Evolutionary conservation across 1,139 yeast species (phyloP).

Genomic region (Groenewaldozyma sp.): DNA sequence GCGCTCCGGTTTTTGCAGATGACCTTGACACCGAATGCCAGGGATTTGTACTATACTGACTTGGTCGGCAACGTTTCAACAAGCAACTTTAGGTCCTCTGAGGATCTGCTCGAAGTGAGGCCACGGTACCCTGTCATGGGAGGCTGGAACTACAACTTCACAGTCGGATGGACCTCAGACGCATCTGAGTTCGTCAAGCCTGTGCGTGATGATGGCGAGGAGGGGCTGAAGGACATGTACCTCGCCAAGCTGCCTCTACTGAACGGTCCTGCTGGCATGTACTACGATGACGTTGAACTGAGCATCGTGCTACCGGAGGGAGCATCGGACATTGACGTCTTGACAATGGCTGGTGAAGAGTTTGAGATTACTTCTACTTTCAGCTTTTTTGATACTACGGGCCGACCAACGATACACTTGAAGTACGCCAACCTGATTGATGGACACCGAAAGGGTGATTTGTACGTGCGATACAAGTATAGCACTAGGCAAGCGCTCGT

Average conservation of each 20-base stretch:
- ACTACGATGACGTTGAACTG: constrained; percentile 52
- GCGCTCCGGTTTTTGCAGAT: constrained; percentile 37
- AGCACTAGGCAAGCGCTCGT: constrained; percentile 42
- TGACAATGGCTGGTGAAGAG: constrained; percentile 43
- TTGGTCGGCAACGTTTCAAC: constrained; percentile 94
- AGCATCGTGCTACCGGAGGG: constrained; percentile 83
- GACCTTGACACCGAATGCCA: constrained; percentile 43
- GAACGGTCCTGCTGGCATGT: constrained; percentile 58
- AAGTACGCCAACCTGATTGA: constrained; percentile 58
- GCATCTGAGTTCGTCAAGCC: constrained; percentile 43
- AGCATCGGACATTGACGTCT: constrained; percentile 51
- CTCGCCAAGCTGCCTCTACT: constrained; percentile 61
- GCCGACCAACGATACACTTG: constrained; percentile 71
- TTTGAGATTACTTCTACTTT: constrained; percentile 30
- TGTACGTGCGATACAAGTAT: constrained; percentile 51
- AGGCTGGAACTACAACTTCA: constrained; percentile 93
- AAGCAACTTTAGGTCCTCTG: constrained; percentile 37
- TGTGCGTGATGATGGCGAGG: neutral
- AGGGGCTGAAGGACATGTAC: constrained; percentile 40
- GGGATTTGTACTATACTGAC: constrained; percentile 72
- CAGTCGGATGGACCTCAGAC: constrained; percentile 79
- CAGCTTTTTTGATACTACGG: constrained; percentile 71
- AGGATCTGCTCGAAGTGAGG: constrained; percentile 43
- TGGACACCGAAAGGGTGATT: constrained; percentile 49
- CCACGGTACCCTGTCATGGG: constrained; percentile 95